Conservation (phyloP, 768 basidiomycete genomes). For the Suillus brevipes region DNA sequence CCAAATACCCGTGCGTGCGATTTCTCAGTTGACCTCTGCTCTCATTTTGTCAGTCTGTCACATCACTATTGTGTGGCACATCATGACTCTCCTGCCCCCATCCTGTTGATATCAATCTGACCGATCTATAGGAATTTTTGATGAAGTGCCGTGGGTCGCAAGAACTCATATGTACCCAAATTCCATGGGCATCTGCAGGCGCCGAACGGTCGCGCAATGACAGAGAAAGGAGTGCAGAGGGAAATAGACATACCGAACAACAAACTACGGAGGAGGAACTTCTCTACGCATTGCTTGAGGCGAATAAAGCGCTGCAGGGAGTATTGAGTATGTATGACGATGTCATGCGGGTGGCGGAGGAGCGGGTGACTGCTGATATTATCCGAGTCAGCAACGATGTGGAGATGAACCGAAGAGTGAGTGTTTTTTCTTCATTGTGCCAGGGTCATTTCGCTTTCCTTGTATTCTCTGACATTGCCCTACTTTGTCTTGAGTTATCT, state of each 20-base stretch:
- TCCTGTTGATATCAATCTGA: background rate
- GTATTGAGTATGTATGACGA: conserved; percentile 79
- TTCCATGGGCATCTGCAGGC: conserved; percentile 85
- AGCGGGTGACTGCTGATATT: conserved; percentile 57
- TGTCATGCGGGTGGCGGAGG: conserved; percentile 63
- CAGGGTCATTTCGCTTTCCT: conserved; percentile 23
- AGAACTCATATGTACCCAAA: conserved; percentile 83
- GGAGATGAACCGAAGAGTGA: conserved; percentile 65
- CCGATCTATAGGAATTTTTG: conserved; percentile 71
- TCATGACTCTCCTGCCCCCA: background rate
- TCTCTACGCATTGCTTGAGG: conserved; percentile 69
- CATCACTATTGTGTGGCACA: background rate
- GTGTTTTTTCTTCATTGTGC: conserved; percentile 21
- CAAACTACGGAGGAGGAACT: conserved; percentile 74
- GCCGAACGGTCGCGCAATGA: conserved; percentile 66
- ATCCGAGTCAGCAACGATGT: conserved; percentile 58
- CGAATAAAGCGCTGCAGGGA: conserved; percentile 69
- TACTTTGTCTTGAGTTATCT: background rate
- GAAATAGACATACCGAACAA: conserved; percentile 32
- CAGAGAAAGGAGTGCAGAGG: conserved; percentile 26
- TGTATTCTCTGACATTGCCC: conserved; percentile 19
- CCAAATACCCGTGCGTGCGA: conserved; percentile 62
- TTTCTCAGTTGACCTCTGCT: background rate
- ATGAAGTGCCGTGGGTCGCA: conserved; percentile 77
- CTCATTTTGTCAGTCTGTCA: too few relatives aligned